Evolutionary conservation across 805 yeast genomes (phyloP).

Genomic region (Saccharomycopsis fibuligera): DNA sequence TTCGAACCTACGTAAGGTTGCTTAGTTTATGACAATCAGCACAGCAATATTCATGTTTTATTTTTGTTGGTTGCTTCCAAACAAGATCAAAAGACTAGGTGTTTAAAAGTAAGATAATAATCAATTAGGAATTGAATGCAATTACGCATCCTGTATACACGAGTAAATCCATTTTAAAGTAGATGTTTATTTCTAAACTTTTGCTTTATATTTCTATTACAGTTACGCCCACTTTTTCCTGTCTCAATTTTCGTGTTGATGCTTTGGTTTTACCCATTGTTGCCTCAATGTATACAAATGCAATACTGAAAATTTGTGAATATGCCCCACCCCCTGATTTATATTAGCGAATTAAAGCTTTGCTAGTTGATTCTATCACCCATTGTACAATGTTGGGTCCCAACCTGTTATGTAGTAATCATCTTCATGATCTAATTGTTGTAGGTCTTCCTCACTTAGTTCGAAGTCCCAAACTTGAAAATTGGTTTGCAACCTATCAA

Average conservation of each 20-base stretch:
- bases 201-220: background rate
- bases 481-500: conserved; percentile 34
- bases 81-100: too few species aligned
- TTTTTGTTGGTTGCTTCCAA: too few species aligned
- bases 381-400: conserved; percentile 21
- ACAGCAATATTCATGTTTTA: too few species aligned
- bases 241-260: background rate
- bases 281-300: too few species aligned
- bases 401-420: conserved; percentile 22
- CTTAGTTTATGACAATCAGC: too few species aligned
- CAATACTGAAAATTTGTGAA: too few species aligned
- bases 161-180: background rate
- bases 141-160: background rate
- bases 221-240: background rate
- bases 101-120: too few species aligned
- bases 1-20: too few species aligned
- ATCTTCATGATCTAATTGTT: conserved; percentile 31
- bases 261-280: too few species aligned
- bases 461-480: conserved; percentile 33
- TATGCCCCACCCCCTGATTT: too few species aligned
- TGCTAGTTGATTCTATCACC: background rate
- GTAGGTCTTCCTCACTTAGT: conserved; percentile 31
- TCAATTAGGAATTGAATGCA: too few species aligned
- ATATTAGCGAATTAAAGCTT: too few species aligned
- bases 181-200: background rate